Percentiles rank a stretch among this genome's conserved stretches.
These are phyloP conservation scores for Agaricus sinodeliciosus DNA, from an alignment of 768 basidiomycete genomes.

Conservation along the genomic window DNA sequence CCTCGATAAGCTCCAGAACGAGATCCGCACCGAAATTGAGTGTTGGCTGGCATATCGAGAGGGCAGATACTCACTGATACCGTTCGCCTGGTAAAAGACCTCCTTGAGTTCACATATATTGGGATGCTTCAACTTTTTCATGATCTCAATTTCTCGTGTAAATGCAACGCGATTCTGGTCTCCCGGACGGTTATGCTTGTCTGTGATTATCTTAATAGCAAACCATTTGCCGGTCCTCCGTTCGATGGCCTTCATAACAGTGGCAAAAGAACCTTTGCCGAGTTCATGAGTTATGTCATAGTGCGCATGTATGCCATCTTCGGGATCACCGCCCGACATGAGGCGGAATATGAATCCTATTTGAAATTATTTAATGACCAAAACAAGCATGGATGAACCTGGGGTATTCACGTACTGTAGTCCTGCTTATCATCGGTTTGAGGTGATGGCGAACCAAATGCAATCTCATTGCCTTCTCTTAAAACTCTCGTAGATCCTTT, in stretches of 20 bases:
- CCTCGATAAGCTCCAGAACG: slow-evolving; percentile 79
- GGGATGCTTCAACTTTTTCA: slow-evolving; percentile 68
- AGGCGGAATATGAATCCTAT: slow-evolving; percentile 71
- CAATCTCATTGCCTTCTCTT: slow-evolving; percentile 79
- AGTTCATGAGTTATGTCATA: slow-evolving; percentile 69
- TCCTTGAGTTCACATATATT: slow-evolving; percentile 81
- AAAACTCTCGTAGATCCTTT: slow-evolving; percentile 49
- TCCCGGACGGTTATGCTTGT: slow-evolving; percentile 26
- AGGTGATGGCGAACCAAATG: slow-evolving; percentile 60
- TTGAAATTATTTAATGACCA: not conserved
- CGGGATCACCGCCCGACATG: slow-evolving; percentile 41
- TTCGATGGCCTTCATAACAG: slow-evolving; percentile 78
- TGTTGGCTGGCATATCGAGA: slow-evolving; percentile 16
- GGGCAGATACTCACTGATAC: slow-evolving; percentile 42
- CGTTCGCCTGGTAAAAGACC: slow-evolving; percentile 57
- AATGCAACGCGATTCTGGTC: slow-evolving; percentile 33
- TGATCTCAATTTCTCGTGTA: slow-evolving; percentile 71
- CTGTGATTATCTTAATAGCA: slow-evolving; percentile 86
- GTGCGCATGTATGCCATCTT: slow-evolving; percentile 49
- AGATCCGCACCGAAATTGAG: slow-evolving; percentile 41
- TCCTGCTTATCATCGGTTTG: slow-evolving; percentile 51
- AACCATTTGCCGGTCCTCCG: slow-evolving; percentile 65
- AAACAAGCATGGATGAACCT: not conserved
- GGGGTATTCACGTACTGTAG: slow-evolving; percentile 48
- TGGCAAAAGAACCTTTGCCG: slow-evolving; percentile 89